Evolutionary conservation across 1,284 basidiomycete genomes (phyloP), one percentile per base, ranked within the genome.

Genomic region (Anthracocystis walkeri): DNA sequence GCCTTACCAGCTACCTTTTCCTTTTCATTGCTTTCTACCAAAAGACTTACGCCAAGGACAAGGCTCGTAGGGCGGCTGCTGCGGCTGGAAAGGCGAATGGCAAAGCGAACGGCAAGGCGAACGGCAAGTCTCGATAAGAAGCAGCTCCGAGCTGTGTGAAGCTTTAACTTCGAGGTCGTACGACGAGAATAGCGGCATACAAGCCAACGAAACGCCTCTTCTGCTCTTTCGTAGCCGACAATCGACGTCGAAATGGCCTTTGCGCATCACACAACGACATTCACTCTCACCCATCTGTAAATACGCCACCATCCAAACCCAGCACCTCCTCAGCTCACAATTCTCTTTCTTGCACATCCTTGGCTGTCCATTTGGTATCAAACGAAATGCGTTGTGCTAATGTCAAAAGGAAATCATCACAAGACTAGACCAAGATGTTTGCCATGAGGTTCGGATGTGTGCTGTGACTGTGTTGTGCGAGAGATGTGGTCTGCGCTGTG

Each of bases 1-100:
- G 99, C 65, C 89, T 99, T 77, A 92, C 93, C 48, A 92, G 90
- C 84, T 99, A 97, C 74, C 77, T 86, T 3, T 78, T 85, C 69
- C 77, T 85, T 25, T 86, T 86, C 57, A 79, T 86, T 50, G 72
- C 75, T 16, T 80, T 87, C 77, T 87, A 87, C 78, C 57, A 77
- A 40, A 78, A 78, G 67, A 87, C 86, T 2, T 87, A 87, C 76
- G 60, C 78, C 16, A 56, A 71, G 50, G 61, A 67, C 52, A 65
- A 69, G 61, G 51, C 63, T 2, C 56, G 66, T 20, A 65, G 27
- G 41, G 57, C 65, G 14, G 65, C 72, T 7, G 65, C 72, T 4
- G 65, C 70, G 18, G 70, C 65, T 11, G 71, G 50, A 14, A 61
- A 63, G 40, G 25, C 41, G 14, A 58, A 65, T 33, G 65, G 58